These are phyloP conservation scores for Plectosphaerella sp. DNA, from an alignment of 2,329 filamentous ascomycete species.

Conservation along the genomic window DNA sequence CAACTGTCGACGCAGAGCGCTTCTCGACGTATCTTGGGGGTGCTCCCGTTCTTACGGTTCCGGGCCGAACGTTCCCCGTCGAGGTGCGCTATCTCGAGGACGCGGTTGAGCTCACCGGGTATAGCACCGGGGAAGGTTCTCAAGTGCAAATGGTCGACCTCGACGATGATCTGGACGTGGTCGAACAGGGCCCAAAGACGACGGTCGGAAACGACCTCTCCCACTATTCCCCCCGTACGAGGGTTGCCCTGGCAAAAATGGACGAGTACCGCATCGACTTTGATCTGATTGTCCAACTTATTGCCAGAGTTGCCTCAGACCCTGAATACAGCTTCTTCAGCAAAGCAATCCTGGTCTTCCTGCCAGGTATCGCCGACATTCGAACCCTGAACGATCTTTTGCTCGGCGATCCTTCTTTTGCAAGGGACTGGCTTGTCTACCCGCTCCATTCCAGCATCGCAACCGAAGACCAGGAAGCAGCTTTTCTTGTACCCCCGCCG, in stretches of 20 bases:
- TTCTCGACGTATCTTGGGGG: conserved; percentile 86
- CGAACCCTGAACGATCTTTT: conserved; percentile 83
- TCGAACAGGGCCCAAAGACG: conserved; percentile 37
- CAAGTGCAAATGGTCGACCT: conserved; percentile 55
- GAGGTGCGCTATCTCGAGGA: conserved; percentile 86
- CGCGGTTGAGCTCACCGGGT: conserved; percentile 82
- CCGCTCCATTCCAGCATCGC: conserved; percentile 92
- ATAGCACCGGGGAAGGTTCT: conserved; percentile 43
- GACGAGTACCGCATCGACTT: conserved; percentile 93
- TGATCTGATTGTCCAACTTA: conserved; percentile 74
- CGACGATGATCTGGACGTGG: conserved; percentile 55
- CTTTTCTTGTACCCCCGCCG: conserved; percentile 78
- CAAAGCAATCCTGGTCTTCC: conserved; percentile 88
- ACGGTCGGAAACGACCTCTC: conserved; percentile 53
- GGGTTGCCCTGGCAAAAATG: conserved; percentile 68
- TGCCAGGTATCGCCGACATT: conserved; percentile 93
- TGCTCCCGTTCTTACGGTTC: conserved; percentile 84
- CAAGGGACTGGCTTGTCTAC: conserved; percentile 76
- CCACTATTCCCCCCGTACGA: conserved; percentile 73
- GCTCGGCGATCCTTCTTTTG: conserved; percentile 70
- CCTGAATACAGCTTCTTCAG: conserved; percentile 67
- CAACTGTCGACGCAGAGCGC: conserved; percentile 86
- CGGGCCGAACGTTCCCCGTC: conserved; percentile 90
- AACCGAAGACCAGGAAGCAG: conserved; percentile 92
- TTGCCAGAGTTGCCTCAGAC: conserved; percentile 70